Conservation (phyloP, 192 early-diverging fungal species). For the Phycomyces nitens region DNA sequence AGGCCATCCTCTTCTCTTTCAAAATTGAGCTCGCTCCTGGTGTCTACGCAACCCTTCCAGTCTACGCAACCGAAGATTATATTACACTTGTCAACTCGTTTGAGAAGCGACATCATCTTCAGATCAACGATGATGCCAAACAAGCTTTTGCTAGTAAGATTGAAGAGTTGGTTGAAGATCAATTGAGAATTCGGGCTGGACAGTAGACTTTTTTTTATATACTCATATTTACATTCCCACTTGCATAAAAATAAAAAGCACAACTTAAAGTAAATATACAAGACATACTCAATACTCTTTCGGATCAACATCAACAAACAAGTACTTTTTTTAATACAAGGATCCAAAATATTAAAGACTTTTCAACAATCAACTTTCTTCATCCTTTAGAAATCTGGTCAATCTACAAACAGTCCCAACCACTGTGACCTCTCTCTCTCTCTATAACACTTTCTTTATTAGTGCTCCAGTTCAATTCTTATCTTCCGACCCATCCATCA, state of each 20-base stretch:
- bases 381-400: too few relatives aligned
- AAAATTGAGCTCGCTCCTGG: constrained; percentile 19
- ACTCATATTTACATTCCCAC: too few relatives aligned
- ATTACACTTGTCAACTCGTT: constrained; percentile 10
- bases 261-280: too few relatives aligned
- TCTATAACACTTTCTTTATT: too few relatives aligned
- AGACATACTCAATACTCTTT: too few relatives aligned
- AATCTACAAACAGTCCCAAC: too few relatives aligned
- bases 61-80: constrained; percentile 12
- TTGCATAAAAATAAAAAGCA: too few relatives aligned
- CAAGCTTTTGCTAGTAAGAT: constrained; percentile 3
- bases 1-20: constrained; percentile 5
- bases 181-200: background rate
- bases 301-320: too few relatives aligned
- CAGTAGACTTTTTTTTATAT: background rate
- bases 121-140: constrained; percentile 9
- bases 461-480: background rate
- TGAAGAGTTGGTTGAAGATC: background rate
- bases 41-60: constrained; percentile 14
- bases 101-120: constrained; percentile 12
- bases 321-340: too few relatives aligned
- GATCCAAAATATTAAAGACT: too few relatives aligned
- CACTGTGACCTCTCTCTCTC: too few relatives aligned
- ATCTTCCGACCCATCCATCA: background rate
- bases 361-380: too few relatives aligned